Evolutionary conservation across 2,329 filamentous ascomycete species (phyloP).

Genomic region (Cyphellophora europaea): DNA sequence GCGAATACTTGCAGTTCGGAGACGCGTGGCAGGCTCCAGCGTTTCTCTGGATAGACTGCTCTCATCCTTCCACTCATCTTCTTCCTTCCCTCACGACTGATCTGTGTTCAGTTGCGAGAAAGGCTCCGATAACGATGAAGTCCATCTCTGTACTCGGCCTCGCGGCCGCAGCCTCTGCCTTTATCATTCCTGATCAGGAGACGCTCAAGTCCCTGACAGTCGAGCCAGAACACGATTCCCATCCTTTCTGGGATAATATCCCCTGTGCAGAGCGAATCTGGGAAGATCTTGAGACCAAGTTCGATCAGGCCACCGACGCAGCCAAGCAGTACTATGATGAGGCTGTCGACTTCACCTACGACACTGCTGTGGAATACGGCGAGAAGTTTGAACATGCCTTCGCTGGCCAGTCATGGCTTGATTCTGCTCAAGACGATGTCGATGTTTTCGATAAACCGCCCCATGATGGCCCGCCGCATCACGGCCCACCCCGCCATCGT

Average conservation of each 20-base stretch:
- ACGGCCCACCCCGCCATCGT: constrained; percentile 14
- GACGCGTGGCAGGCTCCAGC: constrained; percentile 1
- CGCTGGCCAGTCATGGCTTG: constrained; percentile 39
- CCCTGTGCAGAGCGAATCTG: constrained; percentile 14
- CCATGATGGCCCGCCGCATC: constrained; percentile 28
- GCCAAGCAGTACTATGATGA: constrained; percentile 32
- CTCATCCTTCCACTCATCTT: background rate
- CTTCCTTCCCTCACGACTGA: background rate
- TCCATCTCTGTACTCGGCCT: constrained; percentile 13
- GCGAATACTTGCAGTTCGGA: too few relatives aligned
- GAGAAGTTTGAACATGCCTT: constrained; percentile 35
- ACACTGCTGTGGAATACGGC: constrained; percentile 27
- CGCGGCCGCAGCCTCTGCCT: constrained; percentile 15
- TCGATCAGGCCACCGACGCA: constrained; percentile 30
- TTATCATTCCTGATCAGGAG: constrained; percentile 19
- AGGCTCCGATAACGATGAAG: constrained; percentile 11
- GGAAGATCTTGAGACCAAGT: constrained; percentile 20
- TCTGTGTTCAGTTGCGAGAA: background rate
- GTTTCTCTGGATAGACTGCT: constrained; percentile 1
- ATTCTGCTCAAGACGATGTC: constrained; percentile 11
- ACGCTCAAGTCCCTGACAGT: constrained; percentile 15
- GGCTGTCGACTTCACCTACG: constrained; percentile 30
- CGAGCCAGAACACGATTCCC: constrained; percentile 8
- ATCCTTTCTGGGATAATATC: constrained; percentile 16
- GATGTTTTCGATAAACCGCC: constrained; percentile 4